Conservation (phyloP, 352 stramenopile species). For the Phytopythium sindhum region DNA sequence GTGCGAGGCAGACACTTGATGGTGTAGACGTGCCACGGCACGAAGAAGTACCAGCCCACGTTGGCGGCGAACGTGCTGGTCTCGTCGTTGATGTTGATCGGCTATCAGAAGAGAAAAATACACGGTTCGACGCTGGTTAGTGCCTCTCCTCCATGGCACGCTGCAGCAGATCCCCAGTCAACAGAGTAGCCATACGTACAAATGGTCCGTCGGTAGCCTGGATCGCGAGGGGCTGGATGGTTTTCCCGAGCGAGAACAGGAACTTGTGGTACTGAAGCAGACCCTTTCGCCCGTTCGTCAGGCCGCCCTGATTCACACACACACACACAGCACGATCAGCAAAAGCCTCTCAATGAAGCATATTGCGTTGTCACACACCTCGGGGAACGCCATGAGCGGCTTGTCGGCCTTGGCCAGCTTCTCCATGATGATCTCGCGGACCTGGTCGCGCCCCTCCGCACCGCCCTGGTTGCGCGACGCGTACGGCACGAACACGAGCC, state of each 20-base stretch:
- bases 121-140: neutral
- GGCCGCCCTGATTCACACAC: slow-evolving; percentile 28
- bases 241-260: slow-evolving; percentile 64
- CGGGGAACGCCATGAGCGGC: slow-evolving; percentile 53
- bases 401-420: slow-evolving; percentile 48
- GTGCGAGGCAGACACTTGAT: slow-evolving; percentile 51
- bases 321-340: neutral
- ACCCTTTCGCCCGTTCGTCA: slow-evolving; percentile 62
- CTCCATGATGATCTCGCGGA: slow-evolving; percentile 63
- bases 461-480: slow-evolving; percentile 55
- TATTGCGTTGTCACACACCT: slow-evolving; percentile 19
- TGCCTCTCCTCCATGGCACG: neutral
- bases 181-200: slow-evolving; percentile 28
- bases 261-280: slow-evolving; percentile 81
- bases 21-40: slow-evolving; percentile 66
- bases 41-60: slow-evolving; percentile 71
- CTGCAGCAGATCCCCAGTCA: neutral
- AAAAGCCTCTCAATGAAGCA: neutral
- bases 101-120: slow-evolving; percentile 17
- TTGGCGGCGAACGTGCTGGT: slow-evolving; percentile 72
- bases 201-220: slow-evolving; percentile 60
- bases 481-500: slow-evolving; percentile 68
- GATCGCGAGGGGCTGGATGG: slow-evolving; percentile 60
- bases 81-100: slow-evolving; percentile 78
- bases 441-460: slow-evolving; percentile 36